These are phyloP conservation scores for Aspergillus funiculosus DNA, from an alignment of 495 filamentous ascomycete species.

Conservation along the genomic window DNA sequence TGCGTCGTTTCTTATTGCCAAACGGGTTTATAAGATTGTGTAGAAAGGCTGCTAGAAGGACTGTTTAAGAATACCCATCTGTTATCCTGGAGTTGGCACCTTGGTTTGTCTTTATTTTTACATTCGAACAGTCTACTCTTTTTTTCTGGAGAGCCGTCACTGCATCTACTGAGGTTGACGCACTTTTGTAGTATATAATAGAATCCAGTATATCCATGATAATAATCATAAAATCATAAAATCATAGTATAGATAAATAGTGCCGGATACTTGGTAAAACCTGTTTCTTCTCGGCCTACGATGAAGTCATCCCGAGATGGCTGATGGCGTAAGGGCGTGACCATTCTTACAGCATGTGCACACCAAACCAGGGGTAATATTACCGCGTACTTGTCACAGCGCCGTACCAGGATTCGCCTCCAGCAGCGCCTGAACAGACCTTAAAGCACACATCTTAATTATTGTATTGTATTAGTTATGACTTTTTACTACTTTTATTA, in stretches of 20 bases:
- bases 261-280: too few relatives aligned
- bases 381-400: constrained; percentile 9
- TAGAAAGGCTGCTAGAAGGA: constrained; percentile 23
- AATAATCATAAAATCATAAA: too few relatives aligned
- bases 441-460: constrained; percentile 2
- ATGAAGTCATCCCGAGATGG: constrained; percentile 22
- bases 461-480: constrained; percentile 2
- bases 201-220: too few relatives aligned
- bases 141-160: too few relatives aligned
- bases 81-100: background rate
- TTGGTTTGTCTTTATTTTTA: background rate
- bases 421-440: background rate
- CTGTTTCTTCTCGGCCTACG: background rate
- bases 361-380: constrained; percentile 9
- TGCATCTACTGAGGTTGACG: too few relatives aligned
- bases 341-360: background rate
- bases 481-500: constrained; percentile 6
- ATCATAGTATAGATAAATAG: background rate
- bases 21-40: constrained; percentile 66
- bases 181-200: too few relatives aligned
- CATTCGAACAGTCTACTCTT: too few relatives aligned
- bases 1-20: constrained; percentile 74
- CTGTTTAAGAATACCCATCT: too few relatives aligned
- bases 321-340: constrained; percentile 1
- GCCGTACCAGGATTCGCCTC: constrained; percentile 5